phyloP scores from a whole-genome alignment of 305 asterid genomes.

The Solanum aculeatissimum region DNA sequence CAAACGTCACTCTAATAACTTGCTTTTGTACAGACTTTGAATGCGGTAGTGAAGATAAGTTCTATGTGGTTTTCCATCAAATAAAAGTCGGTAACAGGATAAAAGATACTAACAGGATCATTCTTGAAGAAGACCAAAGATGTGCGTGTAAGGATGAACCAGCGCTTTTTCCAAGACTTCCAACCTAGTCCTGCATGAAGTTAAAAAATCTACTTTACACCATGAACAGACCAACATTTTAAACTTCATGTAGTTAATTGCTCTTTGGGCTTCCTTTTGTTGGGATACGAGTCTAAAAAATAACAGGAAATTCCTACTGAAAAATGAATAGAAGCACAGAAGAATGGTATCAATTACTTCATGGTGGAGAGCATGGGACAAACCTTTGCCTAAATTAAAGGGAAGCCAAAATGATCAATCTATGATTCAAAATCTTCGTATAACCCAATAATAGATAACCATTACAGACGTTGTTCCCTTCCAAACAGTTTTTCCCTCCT shows the following conservation, averaged over 20 bases:
- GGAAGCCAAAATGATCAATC: neutral
- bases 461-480: neutral
- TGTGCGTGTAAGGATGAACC: constrained; percentile 96
- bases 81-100: neutral
- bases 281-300: neutral
- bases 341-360: neutral
- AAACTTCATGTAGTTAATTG: neutral
- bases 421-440: neutral
- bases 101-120: constrained; percentile 68
- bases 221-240: neutral
- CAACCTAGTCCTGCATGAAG: constrained; percentile 87
- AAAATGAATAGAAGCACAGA: neutral
- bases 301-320: neutral
- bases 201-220: neutral
- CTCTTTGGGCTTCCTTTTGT: neutral
- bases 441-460: neutral
- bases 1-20: neutral
- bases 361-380: neutral
- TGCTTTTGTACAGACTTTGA: neutral
- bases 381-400: neutral
- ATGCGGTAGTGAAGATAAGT: neutral
- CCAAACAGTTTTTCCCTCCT: neutral
- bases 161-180: constrained; percentile 95
- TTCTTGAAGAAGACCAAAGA: constrained; percentile 91
- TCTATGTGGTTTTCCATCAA: neutral